These are phyloP conservation scores for Sporisorium sorghi DNA, from an alignment of 1,284 basidiomycete species.

Conservation along the genomic window DNA sequence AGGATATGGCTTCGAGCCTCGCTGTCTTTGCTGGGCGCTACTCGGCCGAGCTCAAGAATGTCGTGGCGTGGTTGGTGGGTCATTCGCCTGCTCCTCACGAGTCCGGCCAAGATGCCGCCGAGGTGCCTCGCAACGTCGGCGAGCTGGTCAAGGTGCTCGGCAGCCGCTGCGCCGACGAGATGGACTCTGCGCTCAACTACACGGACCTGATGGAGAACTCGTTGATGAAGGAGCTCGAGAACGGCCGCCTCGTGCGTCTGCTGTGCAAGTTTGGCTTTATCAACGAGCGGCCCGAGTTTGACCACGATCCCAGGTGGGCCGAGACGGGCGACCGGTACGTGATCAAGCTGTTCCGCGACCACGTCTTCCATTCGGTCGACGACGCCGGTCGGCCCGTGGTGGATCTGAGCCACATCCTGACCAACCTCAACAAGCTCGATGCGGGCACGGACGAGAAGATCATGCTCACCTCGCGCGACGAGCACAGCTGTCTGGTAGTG, in stretches of 20 bases:
- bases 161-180: conserved; percentile 79
- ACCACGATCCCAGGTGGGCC: conserved; percentile 93
- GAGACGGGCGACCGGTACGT: conserved; percentile 98
- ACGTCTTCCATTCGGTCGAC: conserved; percentile 97
- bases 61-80: conserved; percentile 82
- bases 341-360: conserved; percentile 97
- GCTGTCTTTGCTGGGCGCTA: conserved; percentile 82
- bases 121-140: conserved; percentile 75
- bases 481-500: conserved; percentile 95
- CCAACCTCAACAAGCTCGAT: conserved; percentile 76
- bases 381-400: conserved; percentile 89
- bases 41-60: conserved; percentile 82
- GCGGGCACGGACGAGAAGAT: conserved; percentile 90
- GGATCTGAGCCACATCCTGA: conserved; percentile 73
- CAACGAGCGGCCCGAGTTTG: conserved; percentile 98
- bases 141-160: conserved; percentile 84
- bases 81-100: conserved; percentile 24
- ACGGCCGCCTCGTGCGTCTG: conserved; percentile 89
- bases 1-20: conserved; percentile 80
- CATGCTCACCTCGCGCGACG: conserved; percentile 92
- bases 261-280: conserved; percentile 97
- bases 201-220: conserved; percentile 86
- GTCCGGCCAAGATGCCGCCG: conserved; percentile 16
- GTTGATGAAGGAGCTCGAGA: conserved; percentile 91
- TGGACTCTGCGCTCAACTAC: conserved; percentile 83